Evolutionary conservation across 495 filamentous ascomycete genomes (phyloP), one percentile per base, ranked within the genome.

Genomic region (Diplogelasinospora grovesii): DNA sequence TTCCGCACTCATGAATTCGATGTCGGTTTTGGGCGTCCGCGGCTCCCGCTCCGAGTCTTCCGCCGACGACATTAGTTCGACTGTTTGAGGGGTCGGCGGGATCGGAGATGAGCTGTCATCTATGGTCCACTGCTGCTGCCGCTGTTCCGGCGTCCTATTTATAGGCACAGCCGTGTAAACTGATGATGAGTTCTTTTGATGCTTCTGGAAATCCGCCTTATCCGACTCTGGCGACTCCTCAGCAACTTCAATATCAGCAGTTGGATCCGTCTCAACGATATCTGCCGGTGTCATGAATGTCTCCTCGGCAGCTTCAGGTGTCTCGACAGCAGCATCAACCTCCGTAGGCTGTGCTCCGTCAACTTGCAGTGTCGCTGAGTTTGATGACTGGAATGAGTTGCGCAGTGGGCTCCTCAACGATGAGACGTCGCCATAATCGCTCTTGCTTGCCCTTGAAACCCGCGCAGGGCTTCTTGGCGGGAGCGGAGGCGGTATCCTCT

Each of bases 401-500:
- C 58, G 44, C 5, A 59, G 39, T 5, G 62, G 60, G 33, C 60
- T 64, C 22, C 38, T 51, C 8, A 63, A 40, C 5, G 47, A 40
- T 4, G 53, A 50, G 3, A 61, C 48, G 18, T 63, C 62, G 27
- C 49, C 49, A 22, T 36, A 51, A 2, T 63, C 59, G 38, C 42
- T 57, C 36, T 56, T 68, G 45, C 61, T 64, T 33, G 52, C 63
- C 14, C 62, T 47, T 8, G 69, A 73, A 8, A 52, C 36, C 32
- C 69, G 60, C 5, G 68, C 69, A 8, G 83, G 79, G 43, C 74
- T 81, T 22, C 79, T 67, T 3, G 71, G 66, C 3, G 82, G 82
- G 14, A 86, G 68, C 2, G 79, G 65, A 9, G 85, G 83, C 5
- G 81, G 69, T 2, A 78, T 61, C 21, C 82, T 66, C 61, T 85